Conservation (phyloP, 495 filamentous ascomycete genomes). For the Acidomyces sp. region DNA sequence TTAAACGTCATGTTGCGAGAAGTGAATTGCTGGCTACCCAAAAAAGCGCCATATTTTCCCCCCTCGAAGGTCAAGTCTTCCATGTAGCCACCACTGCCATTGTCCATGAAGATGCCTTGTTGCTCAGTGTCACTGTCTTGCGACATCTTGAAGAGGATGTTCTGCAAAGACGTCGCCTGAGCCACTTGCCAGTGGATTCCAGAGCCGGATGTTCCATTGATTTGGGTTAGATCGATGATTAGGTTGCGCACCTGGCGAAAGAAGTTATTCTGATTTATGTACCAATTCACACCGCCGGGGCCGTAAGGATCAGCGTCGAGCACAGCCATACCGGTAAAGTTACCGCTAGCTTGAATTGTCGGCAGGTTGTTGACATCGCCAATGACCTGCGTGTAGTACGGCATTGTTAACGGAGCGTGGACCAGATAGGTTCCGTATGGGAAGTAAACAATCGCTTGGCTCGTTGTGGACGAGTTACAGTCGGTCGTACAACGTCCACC, state of each 20-base stretch:
- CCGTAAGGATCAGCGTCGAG: conserved; percentile 83
- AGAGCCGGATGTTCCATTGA: conserved; percentile 36
- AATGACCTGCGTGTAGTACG: conserved; percentile 53
- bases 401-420: conserved; percentile 43
- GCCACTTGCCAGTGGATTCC: conserved; percentile 98
- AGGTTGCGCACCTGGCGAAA: conserved; percentile 94
- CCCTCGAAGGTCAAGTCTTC: conserved; percentile 36
- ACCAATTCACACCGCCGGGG: conserved; percentile 52
- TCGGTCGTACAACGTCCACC: conserved; percentile 35
- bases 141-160: conserved; percentile 39
- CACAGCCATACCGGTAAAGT: conserved; percentile 73
- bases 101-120: conserved; percentile 65
- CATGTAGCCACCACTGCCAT: conserved; percentile 52
- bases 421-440: conserved; percentile 50
- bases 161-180: conserved; percentile 67
- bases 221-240: conserved; percentile 63
- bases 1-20: conserved; percentile 38
- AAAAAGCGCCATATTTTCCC: conserved; percentile 34
- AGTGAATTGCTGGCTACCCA: conserved; percentile 45
- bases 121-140: conserved; percentile 22
- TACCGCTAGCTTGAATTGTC: conserved; percentile 58
- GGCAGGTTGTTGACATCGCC: conserved; percentile 57
- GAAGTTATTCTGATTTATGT: conserved; percentile 97
- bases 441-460: conserved; percentile 42
- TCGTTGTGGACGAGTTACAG: conserved; percentile 39